Evolutionary conservation across 2,329 filamentous ascomycete genomes (phyloP).

Genomic region (Didymella exigua): DNA sequence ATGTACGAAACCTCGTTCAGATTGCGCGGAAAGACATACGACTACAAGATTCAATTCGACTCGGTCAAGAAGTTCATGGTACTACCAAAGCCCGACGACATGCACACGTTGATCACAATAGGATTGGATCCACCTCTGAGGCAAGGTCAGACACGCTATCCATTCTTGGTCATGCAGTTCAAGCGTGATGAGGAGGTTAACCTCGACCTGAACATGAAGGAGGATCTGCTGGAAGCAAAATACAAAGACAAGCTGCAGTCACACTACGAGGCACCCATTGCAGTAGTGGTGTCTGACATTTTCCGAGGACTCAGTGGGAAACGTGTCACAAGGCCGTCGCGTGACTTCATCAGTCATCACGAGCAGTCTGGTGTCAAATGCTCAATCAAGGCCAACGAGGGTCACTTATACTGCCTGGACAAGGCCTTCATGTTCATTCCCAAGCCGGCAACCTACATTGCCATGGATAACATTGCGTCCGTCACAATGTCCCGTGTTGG

Average conservation of each 20-base stretch:
- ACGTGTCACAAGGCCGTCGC: slow-evolving; percentile 91
- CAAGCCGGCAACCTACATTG: slow-evolving; percentile 96
- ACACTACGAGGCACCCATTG: slow-evolving; percentile 86
- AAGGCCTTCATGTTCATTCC: slow-evolving; percentile 99
- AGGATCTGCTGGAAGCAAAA: slow-evolving; percentile 80
- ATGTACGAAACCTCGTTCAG: slow-evolving; percentile 99
- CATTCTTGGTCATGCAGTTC: slow-evolving; percentile 98
- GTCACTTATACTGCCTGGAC: slow-evolving; percentile 94
- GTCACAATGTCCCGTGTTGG: slow-evolving; percentile 96
- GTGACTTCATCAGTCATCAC: slow-evolving; percentile 93
- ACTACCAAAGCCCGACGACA: slow-evolving; percentile 96
- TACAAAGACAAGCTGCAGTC: slow-evolving; percentile 89
- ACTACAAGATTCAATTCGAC: slow-evolving; percentile 99
- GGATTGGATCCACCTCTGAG: slow-evolving; percentile 93
- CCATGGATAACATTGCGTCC: slow-evolving; percentile 88
- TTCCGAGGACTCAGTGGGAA: slow-evolving; percentile 94
- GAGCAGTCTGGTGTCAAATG: slow-evolving; percentile 96
- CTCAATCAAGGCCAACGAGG: slow-evolving; percentile 99
- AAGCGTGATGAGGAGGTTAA: slow-evolving; percentile 98
- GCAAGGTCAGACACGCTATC: slow-evolving; percentile 96
- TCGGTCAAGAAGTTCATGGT: slow-evolving; percentile 99
- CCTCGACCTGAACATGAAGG: slow-evolving; percentile 93
- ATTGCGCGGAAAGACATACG: slow-evolving; percentile 97
- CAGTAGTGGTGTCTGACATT: slow-evolving; percentile 92
- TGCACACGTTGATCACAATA: slow-evolving; percentile 92